Conservation (phyloP, 805 yeast genomes). For the Kazachstania psychrophila region DNA sequence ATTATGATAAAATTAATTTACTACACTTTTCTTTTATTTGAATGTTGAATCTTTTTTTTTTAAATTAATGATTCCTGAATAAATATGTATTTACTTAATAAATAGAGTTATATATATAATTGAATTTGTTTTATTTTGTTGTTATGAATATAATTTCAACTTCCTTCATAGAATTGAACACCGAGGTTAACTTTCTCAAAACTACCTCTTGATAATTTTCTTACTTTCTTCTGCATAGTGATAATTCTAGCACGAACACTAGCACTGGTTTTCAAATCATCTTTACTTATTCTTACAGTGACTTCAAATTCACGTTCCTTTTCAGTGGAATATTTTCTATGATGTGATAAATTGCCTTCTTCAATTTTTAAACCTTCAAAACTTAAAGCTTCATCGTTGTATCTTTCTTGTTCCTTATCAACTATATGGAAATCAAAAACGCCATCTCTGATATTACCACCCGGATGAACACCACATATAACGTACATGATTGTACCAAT, state of each 20-base stretch:
- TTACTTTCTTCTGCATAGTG: slow-evolving; percentile 50
- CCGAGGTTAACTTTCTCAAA: slow-evolving; percentile 44
- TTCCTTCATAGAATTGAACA: slow-evolving; percentile 35
- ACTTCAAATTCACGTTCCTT: slow-evolving; percentile 28
- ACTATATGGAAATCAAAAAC: slow-evolving; percentile 38
- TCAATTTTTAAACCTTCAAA: slow-evolving; percentile 8
- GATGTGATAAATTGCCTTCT: slow-evolving; percentile 13
- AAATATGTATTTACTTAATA: too few relatives aligned
- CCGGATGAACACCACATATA: slow-evolving; percentile 73
- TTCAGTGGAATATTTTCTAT: background rate
- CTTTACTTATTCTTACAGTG: slow-evolving; percentile 38
- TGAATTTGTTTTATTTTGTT: too few relatives aligned
- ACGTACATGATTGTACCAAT: slow-evolving; percentile 68
- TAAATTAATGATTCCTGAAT: too few relatives aligned
- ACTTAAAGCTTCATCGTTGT: background rate
- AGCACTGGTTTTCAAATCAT: slow-evolving; percentile 49
- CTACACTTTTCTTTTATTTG: too few relatives aligned
- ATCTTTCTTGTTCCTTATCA: slow-evolving; percentile 25
- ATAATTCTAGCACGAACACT: slow-evolving; percentile 50
- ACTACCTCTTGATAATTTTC: slow-evolving; percentile 44
- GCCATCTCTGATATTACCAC: slow-evolving; percentile 63
- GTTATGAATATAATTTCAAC: too few relatives aligned
- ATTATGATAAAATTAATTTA: too few relatives aligned
- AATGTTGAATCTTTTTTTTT: too few relatives aligned
- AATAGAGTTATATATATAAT: too few relatives aligned